A percentile compares a stretch with the other conserved stretches of the same genome.
These are phyloP conservation scores for Phytophthora hybrid DNA, from an alignment of 352 stramenopile species.

Conservation along the genomic window DNA sequence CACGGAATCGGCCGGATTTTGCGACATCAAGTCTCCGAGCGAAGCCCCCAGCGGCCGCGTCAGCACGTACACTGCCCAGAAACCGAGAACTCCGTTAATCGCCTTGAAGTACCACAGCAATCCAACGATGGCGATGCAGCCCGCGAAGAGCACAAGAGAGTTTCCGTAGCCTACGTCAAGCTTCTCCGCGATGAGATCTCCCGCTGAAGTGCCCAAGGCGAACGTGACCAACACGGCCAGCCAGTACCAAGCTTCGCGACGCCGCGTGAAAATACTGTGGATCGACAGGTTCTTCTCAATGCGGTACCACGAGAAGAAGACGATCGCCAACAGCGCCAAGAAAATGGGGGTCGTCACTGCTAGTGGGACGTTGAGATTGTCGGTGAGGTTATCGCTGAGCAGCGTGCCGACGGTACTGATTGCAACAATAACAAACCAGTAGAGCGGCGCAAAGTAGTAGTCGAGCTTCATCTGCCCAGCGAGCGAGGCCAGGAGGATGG, in stretches of 20 bases:
- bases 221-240: conserved; percentile 37
- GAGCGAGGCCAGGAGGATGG: conserved; percentile 20
- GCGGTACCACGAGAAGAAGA: conserved; percentile 28
- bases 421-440: conserved; percentile 40
- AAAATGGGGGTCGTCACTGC: conserved; percentile 27
- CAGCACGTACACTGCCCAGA: conserved; percentile 39
- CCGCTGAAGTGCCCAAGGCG: conserved; percentile 29
- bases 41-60: conserved; percentile 37
- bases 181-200: conserved; percentile 38
- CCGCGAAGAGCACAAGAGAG: conserved; percentile 35
- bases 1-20: conserved; percentile 34
- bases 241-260: conserved; percentile 36
- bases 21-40: conserved; percentile 38
- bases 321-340: conserved; percentile 24
- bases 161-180: conserved; percentile 39
- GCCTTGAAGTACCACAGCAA: conserved; percentile 30
- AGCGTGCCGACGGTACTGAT: conserved; percentile 40
- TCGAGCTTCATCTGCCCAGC: conserved; percentile 25
- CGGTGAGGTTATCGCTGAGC: conserved; percentile 37
- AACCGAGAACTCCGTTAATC: conserved; percentile 34
- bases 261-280: conserved; percentile 31
- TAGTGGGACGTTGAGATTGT: conserved; percentile 32
- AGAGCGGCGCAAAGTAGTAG: conserved; percentile 30
- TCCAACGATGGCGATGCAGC: conserved; percentile 28
- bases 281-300: conserved; percentile 23